Evolutionary conservation across 108 stramenopile genomes (phyloP).

Genomic region (Licmophora abbreviata): DNA sequence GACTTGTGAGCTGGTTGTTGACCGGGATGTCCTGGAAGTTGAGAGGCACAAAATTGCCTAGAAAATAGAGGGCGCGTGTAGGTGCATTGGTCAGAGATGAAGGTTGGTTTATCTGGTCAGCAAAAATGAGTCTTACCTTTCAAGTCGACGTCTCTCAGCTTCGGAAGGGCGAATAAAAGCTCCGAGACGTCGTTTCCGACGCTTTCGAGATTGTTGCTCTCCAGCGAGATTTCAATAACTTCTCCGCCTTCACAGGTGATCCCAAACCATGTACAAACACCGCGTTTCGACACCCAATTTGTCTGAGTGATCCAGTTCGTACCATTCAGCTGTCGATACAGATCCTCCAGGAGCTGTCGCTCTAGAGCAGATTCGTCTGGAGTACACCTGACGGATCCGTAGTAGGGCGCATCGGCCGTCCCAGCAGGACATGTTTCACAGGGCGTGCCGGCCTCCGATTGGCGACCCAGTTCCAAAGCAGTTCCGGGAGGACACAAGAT

Average conservation of each 20-base stretch:
- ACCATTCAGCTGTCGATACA: slow-evolving; percentile 46
- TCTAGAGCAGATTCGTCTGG: slow-evolving; percentile 9
- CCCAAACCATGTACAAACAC: slow-evolving; percentile 34
- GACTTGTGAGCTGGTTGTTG: slow-evolving; percentile 41
- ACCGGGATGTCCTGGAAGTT: slow-evolving; percentile 25
- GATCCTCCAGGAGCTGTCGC: slow-evolving; percentile 33
- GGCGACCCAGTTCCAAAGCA: slow-evolving; percentile 31
- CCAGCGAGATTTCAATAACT: slow-evolving; percentile 18
- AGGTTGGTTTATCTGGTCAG: background rate
- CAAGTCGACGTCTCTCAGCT: slow-evolving; percentile 18
- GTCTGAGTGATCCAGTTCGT: slow-evolving; percentile 26
- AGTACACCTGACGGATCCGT: slow-evolving; percentile 11
- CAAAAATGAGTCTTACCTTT: slow-evolving; percentile 14
- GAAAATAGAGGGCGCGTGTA: slow-evolving; percentile 16
- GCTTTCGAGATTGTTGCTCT: slow-evolving; percentile 38
- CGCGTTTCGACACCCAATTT: slow-evolving; percentile 11
- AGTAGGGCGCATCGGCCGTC: slow-evolving; percentile 27
- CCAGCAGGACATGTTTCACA: slow-evolving; percentile 33
- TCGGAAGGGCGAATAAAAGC: background rate
- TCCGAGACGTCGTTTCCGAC: background rate
- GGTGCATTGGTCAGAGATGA: slow-evolving; percentile 16
- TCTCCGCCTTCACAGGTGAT: slow-evolving; percentile 30
- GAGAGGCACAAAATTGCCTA: slow-evolving; percentile 16
- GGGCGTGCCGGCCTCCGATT: slow-evolving; percentile 12
- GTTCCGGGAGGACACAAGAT: slow-evolving; percentile 65